Conservation (phyloP, 1,284 basidiomycete species). For the Tylopilus sp. region DNA sequence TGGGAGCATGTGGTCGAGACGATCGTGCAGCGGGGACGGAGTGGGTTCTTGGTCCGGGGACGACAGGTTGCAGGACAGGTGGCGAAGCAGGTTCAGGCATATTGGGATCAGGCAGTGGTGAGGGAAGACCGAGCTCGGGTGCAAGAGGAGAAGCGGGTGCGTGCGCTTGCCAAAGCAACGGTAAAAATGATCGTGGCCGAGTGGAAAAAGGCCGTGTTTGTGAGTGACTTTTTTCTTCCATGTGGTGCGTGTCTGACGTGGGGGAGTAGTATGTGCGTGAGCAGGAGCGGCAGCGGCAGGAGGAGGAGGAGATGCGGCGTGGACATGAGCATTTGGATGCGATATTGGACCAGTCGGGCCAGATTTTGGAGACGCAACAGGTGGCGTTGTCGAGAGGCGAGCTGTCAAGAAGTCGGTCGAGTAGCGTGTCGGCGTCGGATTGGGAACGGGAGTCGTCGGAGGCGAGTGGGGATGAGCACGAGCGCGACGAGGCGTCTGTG, state of each 20-base stretch:
- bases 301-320: conserved; percentile 72
- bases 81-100: conserved; percentile 75
- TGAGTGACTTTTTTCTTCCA: conserved; percentile 52
- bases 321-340: conserved; percentile 91
- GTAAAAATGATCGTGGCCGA: conserved; percentile 79
- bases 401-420: conserved; percentile 63
- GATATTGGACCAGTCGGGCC: conserved; percentile 91
- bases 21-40: conserved; percentile 47
- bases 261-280: conserved; percentile 41
- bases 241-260: not conserved
- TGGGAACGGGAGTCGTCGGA: conserved; percentile 58
- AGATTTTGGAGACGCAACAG: conserved; percentile 88
- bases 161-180: conserved; percentile 77
- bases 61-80: conserved; percentile 67
- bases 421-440: conserved; percentile 56
- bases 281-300: conserved; percentile 37
- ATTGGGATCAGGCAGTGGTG: conserved; percentile 81
- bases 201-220: conserved; percentile 93
- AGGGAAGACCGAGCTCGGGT: conserved; percentile 72
- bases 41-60: conserved; percentile 49
- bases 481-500: conserved; percentile 31
- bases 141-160: conserved; percentile 77
- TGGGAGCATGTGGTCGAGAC: conserved; percentile 70
- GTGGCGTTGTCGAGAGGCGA: conserved; percentile 69
- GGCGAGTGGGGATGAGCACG: conserved; percentile 47